These are phyloP conservation scores for Verticillium tricorpus DNA, from an alignment of 2,329 filamentous ascomycete genomes.

Conservation along the genomic window DNA sequence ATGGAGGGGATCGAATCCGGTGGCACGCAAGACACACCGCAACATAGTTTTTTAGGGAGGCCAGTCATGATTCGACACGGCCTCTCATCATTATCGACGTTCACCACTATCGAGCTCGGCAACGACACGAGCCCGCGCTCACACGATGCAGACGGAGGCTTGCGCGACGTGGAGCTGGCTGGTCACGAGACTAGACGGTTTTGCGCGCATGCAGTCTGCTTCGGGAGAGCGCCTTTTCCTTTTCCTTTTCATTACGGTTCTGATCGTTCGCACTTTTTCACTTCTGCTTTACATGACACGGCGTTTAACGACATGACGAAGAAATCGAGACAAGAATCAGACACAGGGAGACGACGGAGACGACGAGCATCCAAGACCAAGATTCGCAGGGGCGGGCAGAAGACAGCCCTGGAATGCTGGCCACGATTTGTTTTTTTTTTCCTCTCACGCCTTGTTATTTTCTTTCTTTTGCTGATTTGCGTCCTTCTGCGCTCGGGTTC, in stretches of 20 bases:
- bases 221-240: neutral
- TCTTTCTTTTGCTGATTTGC: neutral
- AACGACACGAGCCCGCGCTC: neutral
- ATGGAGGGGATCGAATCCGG: too few relatives aligned
- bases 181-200: neutral
- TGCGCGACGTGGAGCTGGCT: neutral
- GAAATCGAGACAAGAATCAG: neutral
- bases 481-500: neutral
- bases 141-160: neutral
- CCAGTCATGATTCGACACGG: neutral
- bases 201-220: neutral
- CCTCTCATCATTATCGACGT: neutral
- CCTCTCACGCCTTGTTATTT: neutral
- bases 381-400: neutral
- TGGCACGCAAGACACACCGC: neutral
- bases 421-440: neutral
- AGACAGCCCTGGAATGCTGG: neutral
- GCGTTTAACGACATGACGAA: neutral
- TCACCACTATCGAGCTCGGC: neutral
- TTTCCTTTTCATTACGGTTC: too few relatives aligned
- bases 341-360: neutral
- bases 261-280: too few relatives aligned
- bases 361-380: neutral
- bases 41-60: neutral
- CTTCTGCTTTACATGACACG: neutral